Base-by-base conservation (phyloP, 2,329 filamentous ascomycete species). In the Alternaria arborescens region DNA sequence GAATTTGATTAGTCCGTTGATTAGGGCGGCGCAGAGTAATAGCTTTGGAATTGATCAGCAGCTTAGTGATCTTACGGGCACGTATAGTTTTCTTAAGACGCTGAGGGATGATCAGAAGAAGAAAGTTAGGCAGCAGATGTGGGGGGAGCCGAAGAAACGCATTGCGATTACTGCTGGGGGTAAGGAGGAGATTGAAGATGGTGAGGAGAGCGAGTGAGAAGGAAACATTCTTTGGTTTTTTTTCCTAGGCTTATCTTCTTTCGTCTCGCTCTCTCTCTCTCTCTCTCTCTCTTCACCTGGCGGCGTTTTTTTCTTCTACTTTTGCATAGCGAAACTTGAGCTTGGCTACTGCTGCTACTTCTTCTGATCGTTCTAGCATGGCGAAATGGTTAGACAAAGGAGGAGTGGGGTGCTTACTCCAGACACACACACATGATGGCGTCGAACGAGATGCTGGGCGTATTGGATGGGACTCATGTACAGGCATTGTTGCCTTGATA, bases 1-100 rank as follows among this genome's bases (percentile, higher is more conserved):
- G 65, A 95, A 94, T 76, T 85, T 97, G 18, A 91, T 97, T 41
- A 92, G 88, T 54, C 94, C 94, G 16, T 84, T 97, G 3, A 91
- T 97, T 20, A 83, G 91, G 44, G 88, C 89, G 38, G 87, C 87
- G 67, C 86, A 88, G 67, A 84, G 82, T 12, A 92, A 88, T 64
- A 91, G 88, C 26, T 82, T 94, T 18, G 89, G 89, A 1, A 85
- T 97, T 18, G 91, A 94, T 62, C 91, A 94, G 71, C 94, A 98
- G 82, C 92, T 98, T 68, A 84, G 84, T 44, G 93, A 94, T 5
- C 79, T 98, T 20, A 90, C 92, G 70, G 89, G 91, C 24, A 94
- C 93, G 4, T 91, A 93, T 69, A 85, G 86, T 12, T 91, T 96
- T 74, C 84, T 98, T 10, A 89, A 90, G 63, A 87, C 85, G 8